These are phyloP conservation scores for Penicillium olsonii DNA, from an alignment of 2,329 filamentous ascomycete genomes.

Conservation along the genomic window DNA sequence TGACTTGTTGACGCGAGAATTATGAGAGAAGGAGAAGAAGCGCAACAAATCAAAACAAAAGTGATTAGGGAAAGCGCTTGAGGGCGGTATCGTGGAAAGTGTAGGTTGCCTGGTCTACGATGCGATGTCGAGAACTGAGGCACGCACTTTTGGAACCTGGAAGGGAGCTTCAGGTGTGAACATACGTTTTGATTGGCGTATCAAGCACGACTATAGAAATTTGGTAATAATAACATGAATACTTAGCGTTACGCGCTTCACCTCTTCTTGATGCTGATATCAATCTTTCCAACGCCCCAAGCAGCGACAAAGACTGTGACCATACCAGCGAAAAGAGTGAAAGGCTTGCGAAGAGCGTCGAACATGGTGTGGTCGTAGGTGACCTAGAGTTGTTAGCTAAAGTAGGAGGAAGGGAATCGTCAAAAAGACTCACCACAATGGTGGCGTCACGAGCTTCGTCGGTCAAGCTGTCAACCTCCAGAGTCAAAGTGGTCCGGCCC, in stretches of 20 bases:
- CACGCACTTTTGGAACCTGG: not conserved
- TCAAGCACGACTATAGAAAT: slow-evolving; percentile 17
- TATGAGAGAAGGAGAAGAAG: not conserved
- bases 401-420: not conserved
- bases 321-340: slow-evolving; percentile 74
- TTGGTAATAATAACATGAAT: slow-evolving; percentile 19
- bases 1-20: not conserved
- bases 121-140: not conserved
- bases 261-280: slow-evolving; percentile 74
- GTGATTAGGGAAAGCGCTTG: not conserved
- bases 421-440: slow-evolving; percentile 57
- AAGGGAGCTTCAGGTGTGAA: not conserved
- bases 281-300: slow-evolving; percentile 75
- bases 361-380: slow-evolving; percentile 80
- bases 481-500: slow-evolving; percentile 77
- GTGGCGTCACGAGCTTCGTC: slow-evolving; percentile 86
- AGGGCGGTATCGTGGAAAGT: not conserved
- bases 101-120: not conserved
- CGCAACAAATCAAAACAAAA: not conserved
- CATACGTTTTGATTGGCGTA: slow-evolving; percentile 8
- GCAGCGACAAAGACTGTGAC: slow-evolving; percentile 72
- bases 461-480: slow-evolving; percentile 82
- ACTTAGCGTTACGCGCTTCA: slow-evolving; percentile 27
- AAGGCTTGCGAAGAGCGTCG: slow-evolving; percentile 79
- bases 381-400: slow-evolving; percentile 46